Conservation (phyloP, 345 rosid genomes). For the Lumnitzera racemosa region DNA sequence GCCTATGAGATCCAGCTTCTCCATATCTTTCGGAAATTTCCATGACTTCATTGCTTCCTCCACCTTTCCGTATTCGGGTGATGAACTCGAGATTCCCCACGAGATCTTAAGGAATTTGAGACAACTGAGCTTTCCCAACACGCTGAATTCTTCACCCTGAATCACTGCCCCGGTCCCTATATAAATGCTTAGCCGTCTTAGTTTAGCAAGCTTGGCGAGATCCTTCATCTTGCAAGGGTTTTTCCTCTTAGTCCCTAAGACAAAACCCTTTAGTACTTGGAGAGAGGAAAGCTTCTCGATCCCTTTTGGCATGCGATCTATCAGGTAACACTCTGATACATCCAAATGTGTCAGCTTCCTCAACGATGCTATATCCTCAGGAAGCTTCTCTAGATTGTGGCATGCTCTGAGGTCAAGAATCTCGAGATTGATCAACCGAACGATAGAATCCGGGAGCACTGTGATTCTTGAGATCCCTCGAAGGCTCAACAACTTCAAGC, state of each 20-base stretch:
- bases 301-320: slow-evolving; percentile 25
- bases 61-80: no score
- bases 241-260: no score
- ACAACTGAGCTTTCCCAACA: no score
- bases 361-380: slow-evolving; percentile 13
- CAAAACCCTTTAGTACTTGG: slow-evolving; percentile 12
- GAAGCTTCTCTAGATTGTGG: slow-evolving; percentile 30
- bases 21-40: no score
- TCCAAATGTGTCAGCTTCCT: slow-evolving; percentile 24
- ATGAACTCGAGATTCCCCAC: no score
- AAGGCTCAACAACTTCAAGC: slow-evolving; percentile 27
- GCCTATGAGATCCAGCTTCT: no score
- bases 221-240: not conserved
- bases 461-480: slow-evolving; percentile 35
- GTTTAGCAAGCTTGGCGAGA: slow-evolving; percentile 6
- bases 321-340: slow-evolving; percentile 29
- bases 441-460: slow-evolving; percentile 14
- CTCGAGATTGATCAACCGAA: slow-evolving; percentile 14
- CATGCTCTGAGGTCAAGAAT: slow-evolving; percentile 33
- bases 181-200: not conserved
- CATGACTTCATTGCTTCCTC: no score
- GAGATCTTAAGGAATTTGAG: no score
- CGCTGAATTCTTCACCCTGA: no score
- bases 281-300: slow-evolving; percentile 15
- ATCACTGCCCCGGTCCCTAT: no score